Evolutionary conservation across 208 protist genomes (phyloP).

Genomic region (Borovskyia barvae): DNA sequence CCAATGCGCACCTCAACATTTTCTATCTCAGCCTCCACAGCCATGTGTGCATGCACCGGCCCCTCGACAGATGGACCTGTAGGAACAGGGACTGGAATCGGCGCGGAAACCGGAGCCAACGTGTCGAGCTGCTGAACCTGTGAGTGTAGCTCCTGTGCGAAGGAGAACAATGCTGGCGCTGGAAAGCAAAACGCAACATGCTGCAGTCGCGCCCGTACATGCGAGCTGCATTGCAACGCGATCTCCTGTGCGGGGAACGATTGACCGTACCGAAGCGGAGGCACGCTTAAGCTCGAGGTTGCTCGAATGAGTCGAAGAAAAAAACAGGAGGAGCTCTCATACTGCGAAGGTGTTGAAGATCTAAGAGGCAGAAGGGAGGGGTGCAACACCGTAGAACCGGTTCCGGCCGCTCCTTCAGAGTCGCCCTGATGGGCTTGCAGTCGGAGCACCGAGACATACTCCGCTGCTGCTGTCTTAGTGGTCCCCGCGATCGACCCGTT

Average conservation of each 20-base stretch:
- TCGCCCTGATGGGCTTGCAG: neutral
- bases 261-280: constrained; percentile 8
- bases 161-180: constrained; percentile 3
- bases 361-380: too few relatives aligned
- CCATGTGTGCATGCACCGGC: constrained; percentile 10
- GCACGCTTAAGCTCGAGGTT: neutral
- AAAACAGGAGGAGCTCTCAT: constrained; percentile 1
- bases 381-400: neutral
- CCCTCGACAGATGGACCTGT: too few relatives aligned
- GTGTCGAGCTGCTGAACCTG: constrained; percentile 4
- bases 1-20: constrained; percentile 3
- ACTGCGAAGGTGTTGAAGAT: too few relatives aligned
- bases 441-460: constrained; percentile 12
- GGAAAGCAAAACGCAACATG: constrained; percentile 8
- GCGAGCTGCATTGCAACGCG: constrained; percentile 7
- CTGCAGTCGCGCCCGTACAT: constrained; percentile 2
- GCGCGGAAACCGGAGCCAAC: neutral
- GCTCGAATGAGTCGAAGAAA: constrained; percentile 2
- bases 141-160: constrained; percentile 6
- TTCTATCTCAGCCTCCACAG: constrained; percentile 11
- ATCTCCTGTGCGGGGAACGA: constrained; percentile 13
- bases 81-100: too few relatives aligned
- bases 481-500: too few relatives aligned
- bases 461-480: neutral
- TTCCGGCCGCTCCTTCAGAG: neutral